Conservation (phyloP, 225 moss, liverwort and hornwort genomes). For the Lunularia cruciata region DNA sequence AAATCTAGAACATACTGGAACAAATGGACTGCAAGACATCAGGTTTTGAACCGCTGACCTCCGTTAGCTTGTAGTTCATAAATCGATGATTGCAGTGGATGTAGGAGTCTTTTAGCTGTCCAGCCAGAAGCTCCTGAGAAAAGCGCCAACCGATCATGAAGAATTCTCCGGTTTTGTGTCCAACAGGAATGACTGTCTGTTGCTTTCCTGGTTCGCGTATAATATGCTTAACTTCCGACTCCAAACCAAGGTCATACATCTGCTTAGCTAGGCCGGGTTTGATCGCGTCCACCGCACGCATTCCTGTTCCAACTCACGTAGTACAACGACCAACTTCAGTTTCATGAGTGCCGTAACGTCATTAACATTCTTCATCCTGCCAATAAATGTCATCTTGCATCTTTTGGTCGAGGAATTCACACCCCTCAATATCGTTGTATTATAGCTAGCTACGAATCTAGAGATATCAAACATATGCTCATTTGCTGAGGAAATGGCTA, state of each 20-base stretch:
- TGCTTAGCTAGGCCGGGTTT: conserved; percentile 34
- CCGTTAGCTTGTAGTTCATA: conserved; percentile 32
- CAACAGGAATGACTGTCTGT: conserved; percentile 21
- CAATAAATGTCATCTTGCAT: too few relatives aligned
- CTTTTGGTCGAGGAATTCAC: too few relatives aligned
- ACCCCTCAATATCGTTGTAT: too few relatives aligned
- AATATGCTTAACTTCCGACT: not conserved
- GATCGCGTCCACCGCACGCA: conserved; percentile 53
- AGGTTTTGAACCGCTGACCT: conserved; percentile 24
- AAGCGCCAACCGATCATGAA: conserved; percentile 53
- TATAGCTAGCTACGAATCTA: too few relatives aligned
- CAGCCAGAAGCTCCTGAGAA: conserved; percentile 33
- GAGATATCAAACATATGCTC: too few relatives aligned
- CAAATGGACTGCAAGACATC: too few relatives aligned
- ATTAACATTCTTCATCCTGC: too few relatives aligned
- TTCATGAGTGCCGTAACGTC: too few relatives aligned
- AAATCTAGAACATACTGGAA: too few relatives aligned
- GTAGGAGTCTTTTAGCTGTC: conserved; percentile 12
- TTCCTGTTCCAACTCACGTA: conserved; percentile 44
- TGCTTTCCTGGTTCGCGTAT: conserved; percentile 7
- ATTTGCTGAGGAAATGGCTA: too few relatives aligned
- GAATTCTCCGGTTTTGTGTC: conserved; percentile 32
- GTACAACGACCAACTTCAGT: too few relatives aligned
- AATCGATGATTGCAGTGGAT: conserved; percentile 48
- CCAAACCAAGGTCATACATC: conserved; percentile 29